Conservation (phyloP, 2,329 filamentous ascomycete species). For the Polytolypa hystricis region DNA sequence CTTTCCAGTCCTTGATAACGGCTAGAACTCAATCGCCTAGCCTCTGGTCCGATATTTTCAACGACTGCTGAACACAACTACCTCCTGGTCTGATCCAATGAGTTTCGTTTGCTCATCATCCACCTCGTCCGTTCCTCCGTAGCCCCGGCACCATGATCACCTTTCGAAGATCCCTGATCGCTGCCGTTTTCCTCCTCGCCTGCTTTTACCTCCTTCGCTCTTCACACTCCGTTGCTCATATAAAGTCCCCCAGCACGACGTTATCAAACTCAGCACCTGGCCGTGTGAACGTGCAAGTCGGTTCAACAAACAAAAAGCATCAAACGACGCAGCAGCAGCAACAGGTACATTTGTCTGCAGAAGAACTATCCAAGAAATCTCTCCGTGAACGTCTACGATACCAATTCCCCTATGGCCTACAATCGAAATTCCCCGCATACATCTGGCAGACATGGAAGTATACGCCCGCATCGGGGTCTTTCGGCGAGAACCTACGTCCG, state of each 20-base stretch:
- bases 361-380: constrained; percentile 60
- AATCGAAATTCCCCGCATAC: constrained; percentile 85
- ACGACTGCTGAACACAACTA: not conserved
- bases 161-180: constrained; percentile 62
- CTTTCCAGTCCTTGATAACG: not conserved
- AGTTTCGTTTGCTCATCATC: not conserved
- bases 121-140: constrained; percentile 7
- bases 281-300: not conserved
- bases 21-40: not conserved
- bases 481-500: constrained; percentile 62
- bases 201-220: constrained; percentile 59
- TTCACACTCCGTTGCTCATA: constrained; percentile 38
- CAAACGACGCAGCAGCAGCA: not conserved
- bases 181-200: constrained; percentile 57
- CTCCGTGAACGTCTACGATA: constrained; percentile 75
- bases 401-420: constrained; percentile 85
- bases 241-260: not conserved
- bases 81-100: not conserved
- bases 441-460: constrained; percentile 99
- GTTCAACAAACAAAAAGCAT: not conserved
- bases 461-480: constrained; percentile 64
- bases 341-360: constrained; percentile 49
- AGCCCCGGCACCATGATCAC: constrained; percentile 52
- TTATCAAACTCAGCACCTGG: not conserved
- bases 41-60: not conserved